Evolutionary conservation across 164 flowering plant species (phyloP).

Genomic region (Piper longum): DNA sequence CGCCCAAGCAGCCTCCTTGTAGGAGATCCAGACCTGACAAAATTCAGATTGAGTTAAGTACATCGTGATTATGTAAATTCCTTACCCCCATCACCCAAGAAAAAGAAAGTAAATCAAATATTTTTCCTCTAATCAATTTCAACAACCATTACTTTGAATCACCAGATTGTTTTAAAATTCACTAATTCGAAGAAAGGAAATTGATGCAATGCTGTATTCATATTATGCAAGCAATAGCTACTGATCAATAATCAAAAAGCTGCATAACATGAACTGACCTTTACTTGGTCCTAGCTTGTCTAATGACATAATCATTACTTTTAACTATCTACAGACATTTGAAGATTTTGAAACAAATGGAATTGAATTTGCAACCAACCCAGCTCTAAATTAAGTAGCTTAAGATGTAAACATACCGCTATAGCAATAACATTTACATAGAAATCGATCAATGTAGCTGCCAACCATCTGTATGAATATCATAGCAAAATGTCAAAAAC

Average conservation of each 20-base stretch:
- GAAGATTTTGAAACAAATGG: too few relatives aligned
- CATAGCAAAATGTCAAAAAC: background rate
- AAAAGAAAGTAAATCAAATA: too few relatives aligned
- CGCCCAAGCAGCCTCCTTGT: slow-evolving; percentile 51
- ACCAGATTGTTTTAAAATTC: background rate
- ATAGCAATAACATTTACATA: slow-evolving; percentile 50
- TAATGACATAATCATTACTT: too few relatives aligned
- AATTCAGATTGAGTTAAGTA: background rate
- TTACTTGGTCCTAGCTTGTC: too few relatives aligned
- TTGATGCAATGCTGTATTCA: too few relatives aligned
- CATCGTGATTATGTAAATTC: too few relatives aligned
- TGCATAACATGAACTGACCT: too few relatives aligned
- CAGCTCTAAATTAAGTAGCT: background rate
- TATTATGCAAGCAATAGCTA: too few relatives aligned
- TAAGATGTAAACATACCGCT: slow-evolving; percentile 27
- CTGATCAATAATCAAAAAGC: too few relatives aligned
- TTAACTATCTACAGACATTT: too few relatives aligned
- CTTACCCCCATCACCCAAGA: too few relatives aligned
- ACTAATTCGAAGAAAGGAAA: background rate
- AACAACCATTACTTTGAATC: background rate
- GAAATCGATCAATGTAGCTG: slow-evolving; percentile 55
- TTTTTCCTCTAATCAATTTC: too few relatives aligned
- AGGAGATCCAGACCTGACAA: slow-evolving; percentile 52
- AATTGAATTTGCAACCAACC: background rate
- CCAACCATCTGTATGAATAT: slow-evolving; percentile 52